Evolutionary conservation across 306 rosid species (phyloP), one percentile per base, ranked within the genome.

Genomic region (Gillenia trifoliata): DNA sequence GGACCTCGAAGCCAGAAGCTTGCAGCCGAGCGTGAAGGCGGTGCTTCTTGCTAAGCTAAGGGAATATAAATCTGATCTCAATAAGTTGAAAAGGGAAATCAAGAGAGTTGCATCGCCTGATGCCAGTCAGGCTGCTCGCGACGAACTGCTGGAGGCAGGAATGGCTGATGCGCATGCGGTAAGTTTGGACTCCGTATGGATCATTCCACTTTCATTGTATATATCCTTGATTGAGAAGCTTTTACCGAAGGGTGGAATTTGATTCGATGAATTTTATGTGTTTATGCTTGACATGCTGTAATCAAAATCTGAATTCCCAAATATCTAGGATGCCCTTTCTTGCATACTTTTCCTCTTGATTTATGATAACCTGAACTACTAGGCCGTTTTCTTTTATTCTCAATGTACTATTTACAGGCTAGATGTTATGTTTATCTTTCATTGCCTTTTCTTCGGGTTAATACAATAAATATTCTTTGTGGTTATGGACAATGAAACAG

Each of bases 1-100:
- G 97, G 97, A 92, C 78, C 90, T 92, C 26, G 97, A 92, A 75
- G 96, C 96, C 3, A 88, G 97, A 79, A 92, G 96, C 79, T 79
- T 92, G 89, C 97, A 88, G 81, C 93, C 97, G 68, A 87, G 91
- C 52, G 85, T 67, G 25, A 92, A 89, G 81, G 97, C 93, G 75
- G 85, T 67, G 82, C 88, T 92, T 69, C 96, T 92, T 74, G 93
- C 97, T 25, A 92, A 89, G 86, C 77, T 92, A 83, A 88, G 97
- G 83, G 97, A 92, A 56, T 92, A 92, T 77, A 92, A 92, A 81
- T 89, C 97, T 13, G 97, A 92, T 80, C 86, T 92, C 72, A 92
- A 68, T 66, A 87, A 85, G 60, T 71, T 92, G 91, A 92, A 92
- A 76, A 92, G 81, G 75, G 97, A 92, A 76, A 80, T 88, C 78